Conservation (phyloP, 2,329 filamentous ascomycete genomes). For the Canariomyces notabilis region DNA sequence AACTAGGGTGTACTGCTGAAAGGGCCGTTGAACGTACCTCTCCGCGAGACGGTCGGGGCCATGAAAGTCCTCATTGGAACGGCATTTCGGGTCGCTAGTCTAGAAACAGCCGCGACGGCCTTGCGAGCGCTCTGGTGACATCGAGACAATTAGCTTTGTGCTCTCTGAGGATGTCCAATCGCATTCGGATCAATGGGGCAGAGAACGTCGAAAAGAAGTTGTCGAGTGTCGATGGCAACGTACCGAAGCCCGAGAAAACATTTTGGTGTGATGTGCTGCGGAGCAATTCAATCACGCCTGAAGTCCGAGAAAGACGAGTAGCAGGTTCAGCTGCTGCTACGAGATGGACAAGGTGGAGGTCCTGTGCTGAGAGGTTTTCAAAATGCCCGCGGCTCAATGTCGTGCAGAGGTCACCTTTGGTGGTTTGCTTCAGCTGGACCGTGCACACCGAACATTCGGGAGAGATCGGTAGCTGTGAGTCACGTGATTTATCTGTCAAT, state of each 20-base stretch:
- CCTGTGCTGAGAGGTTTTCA: conserved; percentile 40
- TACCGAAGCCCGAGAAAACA: conserved; percentile 56
- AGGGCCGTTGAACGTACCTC: conserved; percentile 46
- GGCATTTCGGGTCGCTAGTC: conserved; percentile 44
- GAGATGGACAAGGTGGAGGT: conserved; percentile 25
- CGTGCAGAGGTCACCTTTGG: conserved; percentile 13
- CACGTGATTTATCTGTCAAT: conserved; percentile 23
- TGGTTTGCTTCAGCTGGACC: conserved; percentile 15
- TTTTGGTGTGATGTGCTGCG: conserved; percentile 44
- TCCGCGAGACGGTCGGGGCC: conserved; percentile 55
- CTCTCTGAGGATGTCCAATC: background rate
- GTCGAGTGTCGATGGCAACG: conserved; percentile 26
- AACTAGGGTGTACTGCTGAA: background rate
- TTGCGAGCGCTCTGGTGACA: conserved; percentile 43
- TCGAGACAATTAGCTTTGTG: conserved; percentile 30
- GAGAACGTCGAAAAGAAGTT: background rate
- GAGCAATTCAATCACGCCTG: conserved; percentile 38
- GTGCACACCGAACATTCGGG: conserved; percentile 14
- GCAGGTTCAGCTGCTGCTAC: conserved; percentile 22
- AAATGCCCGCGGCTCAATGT: conserved; percentile 31
- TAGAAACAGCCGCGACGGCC: conserved; percentile 46
- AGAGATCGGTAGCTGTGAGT: conserved; percentile 17
- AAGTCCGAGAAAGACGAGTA: conserved; percentile 21
- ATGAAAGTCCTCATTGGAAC: conserved; percentile 53
- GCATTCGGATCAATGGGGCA: background rate